Base-by-base conservation (phyloP, 257 asterid genomes). In the Nicotiana otophora region DNA sequence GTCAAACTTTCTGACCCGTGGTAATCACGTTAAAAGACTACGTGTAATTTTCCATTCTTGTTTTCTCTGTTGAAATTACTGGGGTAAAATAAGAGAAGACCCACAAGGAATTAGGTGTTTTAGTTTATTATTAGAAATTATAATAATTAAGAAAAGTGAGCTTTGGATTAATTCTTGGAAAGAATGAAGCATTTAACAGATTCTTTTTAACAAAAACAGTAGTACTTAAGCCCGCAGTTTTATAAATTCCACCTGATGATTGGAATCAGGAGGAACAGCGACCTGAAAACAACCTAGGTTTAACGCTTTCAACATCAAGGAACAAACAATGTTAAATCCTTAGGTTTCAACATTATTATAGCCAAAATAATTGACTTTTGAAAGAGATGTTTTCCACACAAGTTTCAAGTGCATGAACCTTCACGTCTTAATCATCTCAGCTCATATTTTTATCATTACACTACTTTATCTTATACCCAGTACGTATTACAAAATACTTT, bases 221-320 rank as follows among this genome's bases (percentile, higher is more conserved):
- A 51, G 5, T 57, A 58, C 64, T 58, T 58, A 58, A 51, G 80
- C 80, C 80, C 80, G 51, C 61, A 51, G 60, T 74, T 74, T 74
- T 74, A 12, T 15, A 51, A 72, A 66, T 26, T 74, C 80, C 62
- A 74, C 62, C 62, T 23, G 26, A 5, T 2, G 26, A 5, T 2
- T 26, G 61, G 28, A 46, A 5, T 72, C 61, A 48, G 23, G 39
- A 46, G 79, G 48, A 72, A 72, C 20, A 26, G 15, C 20, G 23
- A 23, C 62, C 78, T 48, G 20, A 72, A 48, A 26, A 74, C 80
- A 74, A 15, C 62, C 16, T 36, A 5, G 28, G 10, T 34, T 36
- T 19, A 69, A 42, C n/a, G n/a, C 20, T 72, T 72, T 72, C 78
- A 72, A 46, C 78, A 46, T 72, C 60, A 72, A 42, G 26, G 3